Evolutionary conservation across 2,329 filamentous ascomycete species (phyloP).

Genomic region (Furcasterigmium furcatum): DNA sequence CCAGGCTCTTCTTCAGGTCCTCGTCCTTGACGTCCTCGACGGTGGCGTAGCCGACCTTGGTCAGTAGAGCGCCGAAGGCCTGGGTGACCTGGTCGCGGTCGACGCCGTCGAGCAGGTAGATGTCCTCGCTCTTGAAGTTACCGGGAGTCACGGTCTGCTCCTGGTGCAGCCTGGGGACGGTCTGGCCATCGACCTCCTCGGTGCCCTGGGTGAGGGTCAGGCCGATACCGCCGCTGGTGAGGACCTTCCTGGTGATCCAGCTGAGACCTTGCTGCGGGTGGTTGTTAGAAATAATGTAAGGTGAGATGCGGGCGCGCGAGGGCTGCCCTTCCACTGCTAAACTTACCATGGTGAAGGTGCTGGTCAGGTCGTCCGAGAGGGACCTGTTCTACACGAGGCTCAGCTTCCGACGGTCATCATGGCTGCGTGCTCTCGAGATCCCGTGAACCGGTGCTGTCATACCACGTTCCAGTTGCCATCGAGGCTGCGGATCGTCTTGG

Average conservation of each 20-base stretch:
- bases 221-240: not conserved
- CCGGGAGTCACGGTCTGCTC: constrained; percentile 1
- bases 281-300: too few species aligned
- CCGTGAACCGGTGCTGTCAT: too few species aligned
- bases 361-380: not conserved
- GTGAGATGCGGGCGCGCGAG: too few species aligned
- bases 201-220: not conserved
- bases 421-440: too few species aligned
- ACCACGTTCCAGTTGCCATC: constrained; percentile 1
- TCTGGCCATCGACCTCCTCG: not conserved
- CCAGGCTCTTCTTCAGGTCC: not conserved
- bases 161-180: not conserved
- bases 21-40: not conserved
- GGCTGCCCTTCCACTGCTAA: too few species aligned
- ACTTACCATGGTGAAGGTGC: not conserved
- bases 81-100: constrained; percentile 1
- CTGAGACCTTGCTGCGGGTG: constrained; percentile 1
- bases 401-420: too few species aligned
- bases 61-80: not conserved
- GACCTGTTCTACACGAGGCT: not conserved
- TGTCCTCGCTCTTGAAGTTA: constrained; percentile 2
- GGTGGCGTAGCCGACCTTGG: not conserved
- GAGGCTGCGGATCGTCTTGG: constrained; percentile 1
- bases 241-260: constrained; percentile 2
- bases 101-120: constrained; percentile 1